Conservation (phyloP, 306 rosid species). For the Sechiopsis laciniata region DNA sequence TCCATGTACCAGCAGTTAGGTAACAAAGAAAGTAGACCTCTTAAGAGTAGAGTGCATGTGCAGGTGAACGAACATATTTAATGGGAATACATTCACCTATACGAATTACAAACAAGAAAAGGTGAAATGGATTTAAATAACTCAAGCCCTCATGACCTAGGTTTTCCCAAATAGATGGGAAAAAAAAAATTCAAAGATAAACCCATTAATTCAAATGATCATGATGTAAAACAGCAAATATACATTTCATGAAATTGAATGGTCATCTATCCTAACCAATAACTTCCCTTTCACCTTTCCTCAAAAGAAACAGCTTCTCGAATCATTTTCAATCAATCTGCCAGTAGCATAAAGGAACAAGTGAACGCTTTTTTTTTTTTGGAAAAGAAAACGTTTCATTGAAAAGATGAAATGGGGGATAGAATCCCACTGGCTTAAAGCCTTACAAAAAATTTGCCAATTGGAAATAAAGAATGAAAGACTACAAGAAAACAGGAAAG, state of each 20-base stretch:
- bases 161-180: neutral
- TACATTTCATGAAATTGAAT: neutral
- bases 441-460: no score
- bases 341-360: neutral
- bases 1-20: constrained; percentile 32
- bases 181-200: neutral
- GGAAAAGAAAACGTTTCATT: no score
- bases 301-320: neutral
- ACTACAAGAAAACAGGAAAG: no score
- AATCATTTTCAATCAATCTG: neutral
- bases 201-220: neutral
- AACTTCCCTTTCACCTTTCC: neutral
- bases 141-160: neutral
- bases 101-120: neutral
- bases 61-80: neutral
- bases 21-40: neutral
- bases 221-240: neutral
- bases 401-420: no score
- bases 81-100: neutral
- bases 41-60: neutral
- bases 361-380: no score
- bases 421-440: no score
- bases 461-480: no score
- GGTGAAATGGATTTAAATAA: no score
- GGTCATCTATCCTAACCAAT: constrained; percentile 3